Evolutionary conservation across 495 filamentous ascomycete genomes (phyloP), one percentile per base, ranked within the genome.

Genomic region (Rhizodiscina lignyota): DNA sequence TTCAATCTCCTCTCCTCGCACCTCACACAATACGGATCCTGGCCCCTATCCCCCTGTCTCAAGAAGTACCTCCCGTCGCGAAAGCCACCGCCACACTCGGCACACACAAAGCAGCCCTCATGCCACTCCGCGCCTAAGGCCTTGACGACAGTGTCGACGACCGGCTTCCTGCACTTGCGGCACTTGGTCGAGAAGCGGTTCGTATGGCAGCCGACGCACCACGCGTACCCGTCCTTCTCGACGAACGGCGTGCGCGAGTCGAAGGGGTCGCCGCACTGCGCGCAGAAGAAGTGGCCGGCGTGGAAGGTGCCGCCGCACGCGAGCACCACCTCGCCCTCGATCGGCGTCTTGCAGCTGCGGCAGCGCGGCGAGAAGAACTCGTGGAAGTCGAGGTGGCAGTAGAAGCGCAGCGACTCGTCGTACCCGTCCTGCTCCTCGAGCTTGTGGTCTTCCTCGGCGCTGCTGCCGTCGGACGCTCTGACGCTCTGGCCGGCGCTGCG

Each of bases 221-320:
- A 99, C 21, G 89, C 89, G 59, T 91, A 96, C n/a, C 87, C 87
- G 44, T 96, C 87, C 54, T 91, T 93, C 55, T 99, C 91, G 17
- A 99, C 89, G 53, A 93, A 89, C 32, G 85, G 84, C 35, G 74
- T 86, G 26, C 68, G 62, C 12, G 66, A 62, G 51, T 78, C 77
- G 53, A 94, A 94, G 13, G 86, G 84, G 59, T 99, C 89, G 42
- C 89, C 89, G 58, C 89, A 99, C 66, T 99, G 82, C 20, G 91
- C 91, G 52, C 89, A 99, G 68, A 96, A 99, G 64, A 99, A 99
- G 61, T 99, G 89, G 1, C 89, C 89, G 43, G 81, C 80, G 58
- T 99, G 89, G 83, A 83, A 99, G 57, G 92, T 83, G 15, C 78
- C 74, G 15, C 91, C 89, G 45, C 89, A 80, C 2, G 89, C 89